phyloP scores from a whole-genome alignment of 495 filamentous ascomycete genomes.

The Letharia lupina region DNA sequence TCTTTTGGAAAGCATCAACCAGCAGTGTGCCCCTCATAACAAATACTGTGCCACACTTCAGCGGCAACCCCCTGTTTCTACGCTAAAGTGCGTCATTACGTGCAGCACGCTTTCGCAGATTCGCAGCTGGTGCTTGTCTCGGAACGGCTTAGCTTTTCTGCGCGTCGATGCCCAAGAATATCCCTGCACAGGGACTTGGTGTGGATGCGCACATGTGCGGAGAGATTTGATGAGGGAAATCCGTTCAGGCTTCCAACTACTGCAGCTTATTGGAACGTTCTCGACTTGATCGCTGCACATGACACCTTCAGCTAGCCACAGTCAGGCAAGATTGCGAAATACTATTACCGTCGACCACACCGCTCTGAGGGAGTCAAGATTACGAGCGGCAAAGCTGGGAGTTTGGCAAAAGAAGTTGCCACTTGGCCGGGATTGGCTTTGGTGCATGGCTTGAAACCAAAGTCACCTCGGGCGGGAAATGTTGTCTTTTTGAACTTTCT shows the following conservation, averaged over 20 bases:
- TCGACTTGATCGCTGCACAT: slow-evolving; percentile 8
- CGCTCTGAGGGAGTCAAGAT: slow-evolving; percentile 4
- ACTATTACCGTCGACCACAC: not conserved
- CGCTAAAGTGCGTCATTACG: slow-evolving; percentile 16
- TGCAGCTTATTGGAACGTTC: slow-evolving; percentile 3
- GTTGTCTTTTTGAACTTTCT: slow-evolving; percentile 5
- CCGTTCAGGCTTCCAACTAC: slow-evolving; percentile 8
- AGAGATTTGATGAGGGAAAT: not conserved
- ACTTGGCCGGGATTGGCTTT: not conserved
- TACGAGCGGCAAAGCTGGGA: slow-evolving; percentile 17
- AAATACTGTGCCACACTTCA: slow-evolving; percentile 11
- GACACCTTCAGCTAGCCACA: slow-evolving; percentile 13
- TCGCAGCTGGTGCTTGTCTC: slow-evolving; percentile 7
- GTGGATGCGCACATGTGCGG: not conserved
- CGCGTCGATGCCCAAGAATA: slow-evolving; percentile 16
- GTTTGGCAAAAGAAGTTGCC: not conserved
- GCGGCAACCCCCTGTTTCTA: slow-evolving; percentile 6
- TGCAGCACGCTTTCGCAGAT: slow-evolving; percentile 14
- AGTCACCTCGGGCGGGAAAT: slow-evolving; percentile 7
- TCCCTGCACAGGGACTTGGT: not conserved
- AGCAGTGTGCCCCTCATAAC: not conserved
- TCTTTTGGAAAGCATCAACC: not conserved
- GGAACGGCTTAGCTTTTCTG: slow-evolving; percentile 1
- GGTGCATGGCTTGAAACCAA: not conserved
- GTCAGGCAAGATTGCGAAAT: slow-evolving; percentile 11